Conservation (phyloP, 495 filamentous ascomycete species). For the Immersiella caudata region DNA sequence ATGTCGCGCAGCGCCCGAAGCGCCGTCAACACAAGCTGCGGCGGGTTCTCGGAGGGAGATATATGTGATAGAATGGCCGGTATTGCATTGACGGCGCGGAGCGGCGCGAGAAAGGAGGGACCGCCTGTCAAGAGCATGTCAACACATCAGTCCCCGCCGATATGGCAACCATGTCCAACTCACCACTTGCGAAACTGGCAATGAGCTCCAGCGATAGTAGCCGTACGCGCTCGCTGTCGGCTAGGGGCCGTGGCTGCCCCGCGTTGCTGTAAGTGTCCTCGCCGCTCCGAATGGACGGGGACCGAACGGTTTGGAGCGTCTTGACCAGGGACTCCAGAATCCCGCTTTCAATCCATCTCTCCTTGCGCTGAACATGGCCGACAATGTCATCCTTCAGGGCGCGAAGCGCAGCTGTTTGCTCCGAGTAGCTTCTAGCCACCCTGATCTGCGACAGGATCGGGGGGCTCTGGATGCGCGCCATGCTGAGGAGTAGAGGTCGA, state of each 20-base stretch:
- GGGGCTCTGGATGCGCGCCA: conserved; percentile 36
- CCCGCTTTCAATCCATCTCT: conserved; percentile 68
- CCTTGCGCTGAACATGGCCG: conserved; percentile 86
- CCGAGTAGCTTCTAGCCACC: conserved; percentile 58
- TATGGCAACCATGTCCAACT: conserved; percentile 20
- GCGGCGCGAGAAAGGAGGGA: conserved; percentile 71
- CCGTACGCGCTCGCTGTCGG: conserved; percentile 64
- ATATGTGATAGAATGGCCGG: conserved; percentile 68
- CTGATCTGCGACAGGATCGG: conserved; percentile 65
- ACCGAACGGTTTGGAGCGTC: conserved; percentile 52
- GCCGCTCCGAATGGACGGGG: conserved; percentile 32
- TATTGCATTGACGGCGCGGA: conserved; percentile 68
- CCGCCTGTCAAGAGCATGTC: conserved; percentile 62
- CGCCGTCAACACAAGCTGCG: conserved; percentile 68
- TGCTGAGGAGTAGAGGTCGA: conserved; percentile 18
- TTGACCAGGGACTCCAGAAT: conserved; percentile 68
- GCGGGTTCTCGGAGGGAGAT: conserved; percentile 64
- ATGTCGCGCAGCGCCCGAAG: conserved; percentile 75
- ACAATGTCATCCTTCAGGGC: conserved; percentile 85
- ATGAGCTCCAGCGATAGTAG: conserved; percentile 81
- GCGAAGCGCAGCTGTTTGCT: conserved; percentile 67
- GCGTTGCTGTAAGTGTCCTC: conserved; percentile 40
- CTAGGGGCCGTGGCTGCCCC: conserved; percentile 33
- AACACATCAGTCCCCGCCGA: conserved; percentile 21
- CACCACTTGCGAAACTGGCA: conserved; percentile 84